Conservation (phyloP, 768 basidiomycete genomes). For the Collybia mongolica region DNA sequence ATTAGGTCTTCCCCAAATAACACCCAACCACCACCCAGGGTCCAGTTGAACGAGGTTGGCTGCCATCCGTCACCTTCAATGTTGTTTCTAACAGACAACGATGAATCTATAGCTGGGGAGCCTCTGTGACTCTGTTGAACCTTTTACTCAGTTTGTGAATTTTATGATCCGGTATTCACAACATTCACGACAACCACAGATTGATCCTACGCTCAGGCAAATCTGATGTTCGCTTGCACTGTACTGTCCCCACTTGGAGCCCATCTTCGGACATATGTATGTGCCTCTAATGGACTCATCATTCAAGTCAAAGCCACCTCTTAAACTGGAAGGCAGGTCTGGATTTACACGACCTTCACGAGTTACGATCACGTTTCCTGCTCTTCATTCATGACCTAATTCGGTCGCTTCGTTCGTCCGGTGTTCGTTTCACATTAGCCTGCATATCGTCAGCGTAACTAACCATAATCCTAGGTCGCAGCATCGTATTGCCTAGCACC, state of each 20-base stretch:
- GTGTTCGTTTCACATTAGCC: constrained; percentile 39
- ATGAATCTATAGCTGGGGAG: constrained; percentile 41
- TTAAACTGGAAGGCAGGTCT: constrained; percentile 36
- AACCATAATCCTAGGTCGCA: constrained; percentile 40
- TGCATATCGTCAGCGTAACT: constrained; percentile 1
- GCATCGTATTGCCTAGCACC: constrained; percentile 66
- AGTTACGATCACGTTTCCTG: constrained; percentile 59
- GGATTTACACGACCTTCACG: constrained; percentile 69
- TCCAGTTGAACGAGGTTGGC: constrained; percentile 37
- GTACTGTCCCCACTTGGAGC: constrained; percentile 68
- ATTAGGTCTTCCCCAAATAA: constrained; percentile 3
- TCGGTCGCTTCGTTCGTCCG: constrained; percentile 56
- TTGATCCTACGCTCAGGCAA: constrained; percentile 46
- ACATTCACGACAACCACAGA: constrained; percentile 24
- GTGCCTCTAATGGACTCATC: constrained; percentile 17
- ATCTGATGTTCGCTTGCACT: constrained; percentile 53
- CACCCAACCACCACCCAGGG: constrained; percentile 14
- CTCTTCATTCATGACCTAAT: constrained; percentile 64
- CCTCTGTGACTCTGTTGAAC: constrained; percentile 55
- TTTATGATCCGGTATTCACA: background rate
- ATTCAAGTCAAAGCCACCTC: background rate
- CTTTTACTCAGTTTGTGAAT: constrained; percentile 55
- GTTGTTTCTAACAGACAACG: background rate
- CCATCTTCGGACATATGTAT: constrained; percentile 57
- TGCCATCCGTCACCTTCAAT: background rate